Evolutionary conservation across 305 asterid genomes (phyloP).

Genomic region (Fraxinus dipetala): DNA sequence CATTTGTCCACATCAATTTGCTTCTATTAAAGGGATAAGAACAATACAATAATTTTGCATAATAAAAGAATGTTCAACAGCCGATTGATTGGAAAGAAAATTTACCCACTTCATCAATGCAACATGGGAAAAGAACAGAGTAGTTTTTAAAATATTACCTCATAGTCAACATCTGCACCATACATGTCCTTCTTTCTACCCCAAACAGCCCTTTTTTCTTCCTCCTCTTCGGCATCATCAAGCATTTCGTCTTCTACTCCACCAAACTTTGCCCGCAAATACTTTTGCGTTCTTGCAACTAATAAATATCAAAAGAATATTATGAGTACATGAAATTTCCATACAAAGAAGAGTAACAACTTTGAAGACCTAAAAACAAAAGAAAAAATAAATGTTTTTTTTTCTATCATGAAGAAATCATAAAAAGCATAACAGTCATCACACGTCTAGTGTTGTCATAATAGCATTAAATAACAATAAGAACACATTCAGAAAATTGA

Average conservation of each 20-base stretch:
- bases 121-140: slow-evolving; percentile 7
- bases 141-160: slow-evolving; percentile 36
- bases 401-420: slow-evolving; percentile 8
- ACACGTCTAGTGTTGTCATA: slow-evolving; percentile 1
- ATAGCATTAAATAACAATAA: background rate
- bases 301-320: slow-evolving; percentile 18
- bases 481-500: slow-evolving; percentile 16
- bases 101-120: slow-evolving; percentile 7
- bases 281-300: slow-evolving; percentile 74
- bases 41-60: background rate
- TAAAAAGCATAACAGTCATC: slow-evolving; percentile 11
- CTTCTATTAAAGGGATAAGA: background rate
- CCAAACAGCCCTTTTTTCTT: slow-evolving; percentile 50
- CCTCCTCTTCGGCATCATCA: slow-evolving; percentile 62
- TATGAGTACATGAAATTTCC: slow-evolving; percentile 8
- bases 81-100: background rate
- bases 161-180: slow-evolving; percentile 48
- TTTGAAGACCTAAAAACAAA: background rate
- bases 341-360: slow-evolving; percentile 13
- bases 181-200: slow-evolving; percentile 38
- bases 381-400: slow-evolving; percentile 18
- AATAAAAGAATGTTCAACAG: background rate
- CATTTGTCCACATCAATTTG: background rate
- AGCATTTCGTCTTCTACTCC: slow-evolving; percentile 67
- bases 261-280: slow-evolving; percentile 55